Evolutionary conservation across 352 stramenopile genomes (phyloP), one percentile per base, ranked within the genome.

Genomic region (Thalassiosira livingstoniorum): DNA sequence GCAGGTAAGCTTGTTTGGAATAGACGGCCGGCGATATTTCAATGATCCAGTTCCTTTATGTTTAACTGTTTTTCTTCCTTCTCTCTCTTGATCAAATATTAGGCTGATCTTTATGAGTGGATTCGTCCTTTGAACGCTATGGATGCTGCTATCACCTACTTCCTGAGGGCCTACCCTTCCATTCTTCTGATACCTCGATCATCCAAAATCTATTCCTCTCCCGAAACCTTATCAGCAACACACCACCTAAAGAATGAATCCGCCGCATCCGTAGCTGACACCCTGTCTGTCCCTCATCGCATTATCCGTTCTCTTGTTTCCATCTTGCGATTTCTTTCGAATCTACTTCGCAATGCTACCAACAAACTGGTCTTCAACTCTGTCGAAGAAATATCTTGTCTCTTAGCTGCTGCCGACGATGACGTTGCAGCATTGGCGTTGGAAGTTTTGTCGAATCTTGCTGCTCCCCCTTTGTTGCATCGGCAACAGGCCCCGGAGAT

Each of bases 61-160:
- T 34, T 13, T 67, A 54, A 27, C 61, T 32, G 64, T 39, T 60
- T 23, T 35, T 71, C 23, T 62, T 57, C 39, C 32, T 53, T 77
- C 60, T 75, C 47, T 53, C 25, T 70, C 53, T 58, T 55, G 62
- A 35, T 39, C 76, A 51, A 25, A 31, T n/a, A n/a, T n/a, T n/a
- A 95, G 91, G 87, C 90, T 4, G 89, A 95, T 76, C 85, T 95
- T 34, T 88, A 92, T 55, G 87, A 93, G 82, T 95, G 91, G 91
- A 92, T 93, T 39, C 60, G 80, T 10, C 80, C 87, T 37, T 75
- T 95, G 58, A 93, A 95, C 69, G 86, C 76, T 31, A 93, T 95
- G 31, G 89, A 93, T 77, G 89, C 89, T 2, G 85, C 78, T 39
- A 47, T 95, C 1, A 71, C 66, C 18, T 88, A 90, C 45, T 89